These are phyloP conservation scores for Chlamydomonas urium DNA, from an alignment of 139 green algal genomes.

Conservation along the genomic window DNA sequence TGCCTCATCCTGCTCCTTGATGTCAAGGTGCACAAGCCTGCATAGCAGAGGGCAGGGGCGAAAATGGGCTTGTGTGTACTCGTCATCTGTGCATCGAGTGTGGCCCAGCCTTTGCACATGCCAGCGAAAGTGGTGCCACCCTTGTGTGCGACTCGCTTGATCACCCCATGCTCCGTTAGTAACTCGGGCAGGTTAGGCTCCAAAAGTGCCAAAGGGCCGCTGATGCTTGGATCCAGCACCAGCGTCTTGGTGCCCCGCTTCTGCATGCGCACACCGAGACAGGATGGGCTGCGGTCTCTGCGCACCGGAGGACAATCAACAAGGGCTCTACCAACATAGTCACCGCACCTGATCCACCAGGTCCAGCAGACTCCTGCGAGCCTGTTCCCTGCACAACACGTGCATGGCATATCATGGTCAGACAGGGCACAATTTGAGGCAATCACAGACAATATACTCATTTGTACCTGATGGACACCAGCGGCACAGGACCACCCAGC, in stretches of 20 bases:
- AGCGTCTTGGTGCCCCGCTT: slow-evolving; percentile 79
- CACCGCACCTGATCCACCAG: slow-evolving; percentile 2
- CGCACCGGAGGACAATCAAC: neutral
- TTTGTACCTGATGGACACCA: neutral
- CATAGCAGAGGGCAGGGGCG: neutral
- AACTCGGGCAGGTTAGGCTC: slow-evolving; percentile 54
- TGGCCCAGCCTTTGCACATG: neutral
- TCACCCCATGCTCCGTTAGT: slow-evolving; percentile 86
- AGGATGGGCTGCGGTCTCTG: neutral
- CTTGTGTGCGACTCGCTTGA: slow-evolving; percentile 46
- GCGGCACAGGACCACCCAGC: neutral
- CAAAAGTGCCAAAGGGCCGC: slow-evolving; percentile 69
- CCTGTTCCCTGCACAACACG: neutral
- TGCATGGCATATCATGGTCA: neutral
- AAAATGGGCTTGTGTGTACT: neutral
- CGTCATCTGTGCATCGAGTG: too few relatives aligned
- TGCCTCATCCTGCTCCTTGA: slow-evolving; percentile 32
- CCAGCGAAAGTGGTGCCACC: neutral
- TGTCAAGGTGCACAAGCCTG: slow-evolving; percentile 54
- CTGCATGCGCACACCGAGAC: slow-evolving; percentile 29
- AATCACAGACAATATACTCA: neutral
- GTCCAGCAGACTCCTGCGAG: neutral
- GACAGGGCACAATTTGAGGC: neutral
- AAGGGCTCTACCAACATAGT: neutral
- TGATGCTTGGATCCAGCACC: slow-evolving; percentile 75